Evolutionary conservation across 1,284 basidiomycete species (phyloP).

Genomic region (Chiua sp.): DNA sequence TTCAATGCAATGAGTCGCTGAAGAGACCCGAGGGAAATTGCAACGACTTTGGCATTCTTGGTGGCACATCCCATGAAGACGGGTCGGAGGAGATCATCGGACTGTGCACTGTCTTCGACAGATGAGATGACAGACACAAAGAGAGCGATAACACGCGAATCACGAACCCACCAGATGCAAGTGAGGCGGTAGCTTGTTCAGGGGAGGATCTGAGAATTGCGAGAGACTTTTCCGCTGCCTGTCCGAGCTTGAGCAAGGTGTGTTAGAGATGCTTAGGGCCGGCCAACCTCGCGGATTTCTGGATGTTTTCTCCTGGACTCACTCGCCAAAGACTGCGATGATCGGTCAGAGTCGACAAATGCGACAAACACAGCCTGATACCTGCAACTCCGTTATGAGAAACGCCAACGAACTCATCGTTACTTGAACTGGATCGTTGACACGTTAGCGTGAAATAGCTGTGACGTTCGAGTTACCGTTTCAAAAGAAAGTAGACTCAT

Average conservation of each 20-base stretch:
- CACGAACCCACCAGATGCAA: conserved; percentile 62
- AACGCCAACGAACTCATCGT: conserved; percentile 61
- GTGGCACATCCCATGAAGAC: conserved; percentile 95
- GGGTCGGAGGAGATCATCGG: conserved; percentile 84
- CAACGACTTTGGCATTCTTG: conserved; percentile 93
- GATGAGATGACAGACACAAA: conserved; percentile 11
- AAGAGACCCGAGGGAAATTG: conserved; percentile 89
- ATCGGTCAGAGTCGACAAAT: conserved; percentile 5
- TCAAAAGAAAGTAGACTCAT: too few species aligned
- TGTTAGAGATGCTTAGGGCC: background rate
- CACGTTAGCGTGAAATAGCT: background rate
- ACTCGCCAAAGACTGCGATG: conserved; percentile 71
- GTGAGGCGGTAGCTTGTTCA: conserved; percentile 65
- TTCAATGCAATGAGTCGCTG: conserved; percentile 90
- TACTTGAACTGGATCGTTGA: background rate
- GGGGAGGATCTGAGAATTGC: conserved; percentile 78
- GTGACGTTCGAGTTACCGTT: background rate
- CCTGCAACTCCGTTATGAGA: conserved; percentile 60
- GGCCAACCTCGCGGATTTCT: conserved; percentile 77
- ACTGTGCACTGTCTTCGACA: conserved; percentile 73
- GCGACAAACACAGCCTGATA: conserved; percentile 20
- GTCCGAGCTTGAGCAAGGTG: conserved; percentile 10
- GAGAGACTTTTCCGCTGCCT: conserved; percentile 88
- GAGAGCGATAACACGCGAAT: background rate
- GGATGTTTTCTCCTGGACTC: conserved; percentile 86